phyloP scores from a whole-genome alignment of 768 basidiomycete species.

The Gyrodon lividus region DNA sequence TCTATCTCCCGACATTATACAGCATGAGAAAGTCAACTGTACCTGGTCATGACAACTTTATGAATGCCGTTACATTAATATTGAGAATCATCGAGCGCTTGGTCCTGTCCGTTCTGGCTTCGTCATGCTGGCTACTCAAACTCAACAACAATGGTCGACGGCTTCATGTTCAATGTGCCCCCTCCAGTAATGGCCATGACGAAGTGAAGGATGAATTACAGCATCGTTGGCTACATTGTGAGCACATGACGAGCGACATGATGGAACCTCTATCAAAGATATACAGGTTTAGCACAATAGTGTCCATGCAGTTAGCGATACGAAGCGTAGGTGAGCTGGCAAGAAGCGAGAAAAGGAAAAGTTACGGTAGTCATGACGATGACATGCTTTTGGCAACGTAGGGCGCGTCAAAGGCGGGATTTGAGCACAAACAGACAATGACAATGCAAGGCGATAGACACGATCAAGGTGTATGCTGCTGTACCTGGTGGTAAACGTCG shows the following conservation, averaged over 20 bases:
- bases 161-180: no score
- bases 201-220: no score
- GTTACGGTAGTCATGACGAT: neutral
- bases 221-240: no score
- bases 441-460: neutral
- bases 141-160: no score
- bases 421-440: neutral
- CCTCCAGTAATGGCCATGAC: no score
- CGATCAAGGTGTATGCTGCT: conserved; percentile 11
- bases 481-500: conserved; percentile 35
- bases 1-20: no score
- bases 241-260: neutral
- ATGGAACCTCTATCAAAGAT: neutral
- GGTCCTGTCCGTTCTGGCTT: no score
- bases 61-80: no score
- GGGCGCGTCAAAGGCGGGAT: neutral
- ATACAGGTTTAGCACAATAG: neutral
- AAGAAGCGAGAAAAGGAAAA: neutral
- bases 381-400: neutral
- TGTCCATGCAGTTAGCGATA: neutral
- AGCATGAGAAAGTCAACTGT: no score
- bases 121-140: no score
- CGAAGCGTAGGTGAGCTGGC: neutral
- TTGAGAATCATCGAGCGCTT: no score
- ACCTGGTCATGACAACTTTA: no score